These are phyloP conservation scores for Lodderomyces margitis DNA, from an alignment of 1,139 yeast species.

Conservation along the genomic window DNA sequence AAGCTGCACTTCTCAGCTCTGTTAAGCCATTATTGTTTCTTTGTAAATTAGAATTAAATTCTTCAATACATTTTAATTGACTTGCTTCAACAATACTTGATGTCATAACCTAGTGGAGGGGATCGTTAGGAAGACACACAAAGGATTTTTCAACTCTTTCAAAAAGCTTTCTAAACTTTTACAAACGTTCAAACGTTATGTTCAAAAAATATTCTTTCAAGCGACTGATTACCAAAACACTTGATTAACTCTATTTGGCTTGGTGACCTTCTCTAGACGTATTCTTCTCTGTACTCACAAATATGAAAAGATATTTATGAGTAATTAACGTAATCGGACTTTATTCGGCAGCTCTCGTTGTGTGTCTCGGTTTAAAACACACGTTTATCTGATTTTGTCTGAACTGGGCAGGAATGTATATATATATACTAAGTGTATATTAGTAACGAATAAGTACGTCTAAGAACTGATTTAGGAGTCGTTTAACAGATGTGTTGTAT, in stretches of 20 bases:
- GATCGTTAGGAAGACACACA: constrained; percentile 5
- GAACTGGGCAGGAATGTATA: constrained; percentile 7
- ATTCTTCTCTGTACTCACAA: background rate
- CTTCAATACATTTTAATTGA: constrained; percentile 1
- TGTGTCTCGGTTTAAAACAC: constrained; percentile 12
- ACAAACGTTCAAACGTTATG: background rate
- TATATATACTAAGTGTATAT: no score
- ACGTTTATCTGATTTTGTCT: constrained; percentile 8
- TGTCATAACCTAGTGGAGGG: constrained; percentile 7
- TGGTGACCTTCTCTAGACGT: constrained; percentile 3
- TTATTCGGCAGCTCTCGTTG: constrained; percentile 19
- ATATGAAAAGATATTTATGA: constrained; percentile 6
- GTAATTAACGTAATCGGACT: constrained; percentile 11
- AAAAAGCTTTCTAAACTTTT: no score
- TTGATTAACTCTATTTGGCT: constrained; percentile 3
- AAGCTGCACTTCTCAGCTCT: constrained; percentile 5
- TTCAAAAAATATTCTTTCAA: background rate
- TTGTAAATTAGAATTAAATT: constrained; percentile 1
- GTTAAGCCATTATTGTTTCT: background rate
- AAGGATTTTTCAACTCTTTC: no score
- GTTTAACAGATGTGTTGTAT: no score
- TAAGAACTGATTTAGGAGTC: no score
- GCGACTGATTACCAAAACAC: background rate
- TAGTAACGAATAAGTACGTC: background rate
- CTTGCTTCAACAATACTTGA: constrained; percentile 1